These are phyloP conservation scores for Thuja plicata DNA, from an alignment of 83 land plant species.

Conservation along the genomic window DNA sequence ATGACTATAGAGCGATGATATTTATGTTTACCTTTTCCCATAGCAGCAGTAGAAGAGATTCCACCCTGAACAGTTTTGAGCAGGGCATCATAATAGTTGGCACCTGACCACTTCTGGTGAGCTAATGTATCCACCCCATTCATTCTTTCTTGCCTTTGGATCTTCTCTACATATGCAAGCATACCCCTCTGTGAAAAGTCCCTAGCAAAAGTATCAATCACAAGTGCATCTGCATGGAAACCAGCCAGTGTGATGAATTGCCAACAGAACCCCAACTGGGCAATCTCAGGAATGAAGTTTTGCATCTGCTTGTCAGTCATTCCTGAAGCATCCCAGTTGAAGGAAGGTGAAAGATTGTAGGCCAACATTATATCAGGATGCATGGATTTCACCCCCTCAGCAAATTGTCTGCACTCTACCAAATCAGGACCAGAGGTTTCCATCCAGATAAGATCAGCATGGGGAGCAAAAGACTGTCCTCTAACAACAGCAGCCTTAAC, in stretches of 20 bases:
- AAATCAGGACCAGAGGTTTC: slow-evolving; percentile 79
- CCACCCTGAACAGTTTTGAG: slow-evolving; percentile 94
- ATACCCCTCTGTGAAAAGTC: slow-evolving; percentile 84
- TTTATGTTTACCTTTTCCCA: slow-evolving; percentile 61
- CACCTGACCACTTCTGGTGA: slow-evolving; percentile 98
- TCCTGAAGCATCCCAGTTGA: slow-evolving; percentile 97
- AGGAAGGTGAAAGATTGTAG: slow-evolving; percentile 88
- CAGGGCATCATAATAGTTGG: slow-evolving; percentile 78
- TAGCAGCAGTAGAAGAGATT: slow-evolving; percentile 88
- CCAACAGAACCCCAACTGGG: slow-evolving; percentile 76
- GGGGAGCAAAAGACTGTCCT: slow-evolving; percentile 70
- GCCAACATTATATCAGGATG: slow-evolving; percentile 83
- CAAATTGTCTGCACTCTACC: slow-evolving; percentile 63
- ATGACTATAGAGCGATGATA: background rate
- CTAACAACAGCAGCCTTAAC: slow-evolving; percentile 63
- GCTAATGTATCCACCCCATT: slow-evolving; percentile 87
- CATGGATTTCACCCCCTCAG: slow-evolving; percentile 61
- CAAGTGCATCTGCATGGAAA: slow-evolving; percentile 78
- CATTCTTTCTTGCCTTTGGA: slow-evolving; percentile 84
- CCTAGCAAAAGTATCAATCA: slow-evolving; percentile 70
- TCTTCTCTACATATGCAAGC: slow-evolving; percentile 92
- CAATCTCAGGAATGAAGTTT: slow-evolving; percentile 80
- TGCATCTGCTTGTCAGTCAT: slow-evolving; percentile 76
- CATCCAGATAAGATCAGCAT: slow-evolving; percentile 83
- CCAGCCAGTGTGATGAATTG: slow-evolving; percentile 94